phyloP scores from a whole-genome alignment of 2,329 filamentous ascomycete species.

The Davidsoniella neocaledoniae region DNA sequence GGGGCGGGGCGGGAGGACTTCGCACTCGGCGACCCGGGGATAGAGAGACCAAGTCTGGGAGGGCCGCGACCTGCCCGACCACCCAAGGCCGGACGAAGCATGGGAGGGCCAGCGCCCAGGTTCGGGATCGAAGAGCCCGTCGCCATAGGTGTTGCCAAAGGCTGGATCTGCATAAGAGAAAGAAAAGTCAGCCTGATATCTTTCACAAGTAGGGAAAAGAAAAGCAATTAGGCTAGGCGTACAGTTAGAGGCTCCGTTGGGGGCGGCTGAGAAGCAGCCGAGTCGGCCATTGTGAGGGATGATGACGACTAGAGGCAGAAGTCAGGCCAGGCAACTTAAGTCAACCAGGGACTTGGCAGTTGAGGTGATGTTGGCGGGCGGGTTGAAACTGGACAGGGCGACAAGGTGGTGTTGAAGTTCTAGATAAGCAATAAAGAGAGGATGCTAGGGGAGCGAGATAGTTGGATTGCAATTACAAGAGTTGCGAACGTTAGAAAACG shows the following conservation, averaged over 20 bases:
- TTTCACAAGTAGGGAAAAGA: neutral
- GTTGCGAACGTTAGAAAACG: neutral
- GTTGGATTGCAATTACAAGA: neutral
- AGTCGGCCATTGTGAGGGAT: conserved; percentile 17
- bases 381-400: neutral
- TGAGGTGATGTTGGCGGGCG: neutral
- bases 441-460: neutral
- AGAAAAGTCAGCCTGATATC: neutral
- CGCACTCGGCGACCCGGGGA: conserved; percentile 70
- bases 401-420: neutral
- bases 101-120: conserved; percentile 62
- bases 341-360: neutral
- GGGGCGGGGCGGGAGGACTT: conserved; percentile 55
- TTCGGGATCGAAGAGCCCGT: conserved; percentile 25
- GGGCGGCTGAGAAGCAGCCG: conserved; percentile 15
- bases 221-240: neutral
- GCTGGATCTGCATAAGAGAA: conserved; percentile 6
- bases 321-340: neutral
- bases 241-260: conserved; percentile 11
- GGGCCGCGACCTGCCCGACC: conserved; percentile 49
- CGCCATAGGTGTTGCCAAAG: conserved; percentile 14
- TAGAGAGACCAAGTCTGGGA: conserved; percentile 72
- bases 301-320: conserved; percentile 13
- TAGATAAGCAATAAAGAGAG: neutral
- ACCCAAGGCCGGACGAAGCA: conserved; percentile 69